A percentile compares a stretch with the other conserved stretches of the same genome.
phyloP scores from a whole-genome alignment of 1,139 yeast species.

The Lodderomyces metapsilosis region DNA sequence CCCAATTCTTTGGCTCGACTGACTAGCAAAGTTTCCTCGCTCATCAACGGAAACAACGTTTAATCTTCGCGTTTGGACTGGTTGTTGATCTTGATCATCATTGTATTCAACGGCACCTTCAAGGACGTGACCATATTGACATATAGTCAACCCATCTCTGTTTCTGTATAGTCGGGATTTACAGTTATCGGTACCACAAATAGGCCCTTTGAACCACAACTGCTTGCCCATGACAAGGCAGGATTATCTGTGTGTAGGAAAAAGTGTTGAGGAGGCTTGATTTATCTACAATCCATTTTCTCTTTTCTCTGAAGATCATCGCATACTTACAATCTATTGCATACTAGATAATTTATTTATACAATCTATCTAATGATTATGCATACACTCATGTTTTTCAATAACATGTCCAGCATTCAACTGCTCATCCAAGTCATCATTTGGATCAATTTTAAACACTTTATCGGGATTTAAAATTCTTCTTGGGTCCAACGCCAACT shows the following conservation, averaged over 20 bases:
- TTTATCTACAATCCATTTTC: neutral
- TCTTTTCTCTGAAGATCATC: conserved; percentile 1
- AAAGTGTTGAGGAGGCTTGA: neutral
- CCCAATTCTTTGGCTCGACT: conserved; percentile 10
- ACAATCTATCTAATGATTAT: conserved; percentile 14
- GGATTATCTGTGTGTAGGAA: neutral
- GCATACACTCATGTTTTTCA: conserved; percentile 12
- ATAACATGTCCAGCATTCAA: conserved; percentile 23
- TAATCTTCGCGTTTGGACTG: conserved; percentile 52
- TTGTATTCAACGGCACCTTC: conserved; percentile 78
- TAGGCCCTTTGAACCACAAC: conserved; percentile 65
- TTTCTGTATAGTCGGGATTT: conserved; percentile 70
- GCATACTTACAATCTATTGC: neutral
- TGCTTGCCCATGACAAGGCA: conserved; percentile 20
- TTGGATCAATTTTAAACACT: conserved; percentile 36
- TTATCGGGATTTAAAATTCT: conserved; percentile 36
- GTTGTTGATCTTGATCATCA: conserved; percentile 64
- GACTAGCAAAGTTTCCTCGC: conserved; percentile 18
- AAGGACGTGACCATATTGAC: conserved; percentile 87
- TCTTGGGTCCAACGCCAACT: conserved; percentile 30
- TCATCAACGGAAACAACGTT: conserved; percentile 33
- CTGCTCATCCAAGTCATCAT: conserved; percentile 34
- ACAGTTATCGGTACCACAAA: conserved; percentile 91
- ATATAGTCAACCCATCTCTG: conserved; percentile 73
- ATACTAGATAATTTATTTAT: no score